Evolutionary conservation across 257 asterid species (phyloP).

Genomic region (Jasminum sambac): DNA sequence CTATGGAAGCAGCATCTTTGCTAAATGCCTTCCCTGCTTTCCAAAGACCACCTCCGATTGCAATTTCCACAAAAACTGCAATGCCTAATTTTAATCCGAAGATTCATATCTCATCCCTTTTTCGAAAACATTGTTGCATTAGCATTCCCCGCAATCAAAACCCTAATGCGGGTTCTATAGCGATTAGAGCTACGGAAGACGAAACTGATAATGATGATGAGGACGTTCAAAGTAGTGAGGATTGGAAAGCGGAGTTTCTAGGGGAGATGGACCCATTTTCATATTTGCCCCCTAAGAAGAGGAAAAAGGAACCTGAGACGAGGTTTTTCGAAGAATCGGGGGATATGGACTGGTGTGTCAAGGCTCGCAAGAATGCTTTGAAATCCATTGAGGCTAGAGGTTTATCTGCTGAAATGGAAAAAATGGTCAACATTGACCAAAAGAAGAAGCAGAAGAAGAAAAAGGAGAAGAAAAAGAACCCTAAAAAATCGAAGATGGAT

Average conservation of each 20-base stretch:
- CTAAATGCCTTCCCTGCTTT: constrained; percentile 38
- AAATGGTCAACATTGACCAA: constrained; percentile 43
- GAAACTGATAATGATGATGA: constrained; percentile 24
- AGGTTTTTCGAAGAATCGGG: constrained; percentile 51
- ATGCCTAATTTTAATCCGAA: constrained; percentile 30
- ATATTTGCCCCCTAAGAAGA: constrained; percentile 42
- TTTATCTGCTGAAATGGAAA: constrained; percentile 56
- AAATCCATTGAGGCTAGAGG: constrained; percentile 89
- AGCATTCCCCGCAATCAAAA: constrained; percentile 17
- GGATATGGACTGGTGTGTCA: constrained; percentile 87
- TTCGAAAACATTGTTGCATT: constrained; percentile 39
- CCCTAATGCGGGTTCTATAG: constrained; percentile 23
- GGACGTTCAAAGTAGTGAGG: constrained; percentile 24
- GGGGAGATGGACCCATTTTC: constrained; percentile 45
- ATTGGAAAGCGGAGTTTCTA: constrained; percentile 83
- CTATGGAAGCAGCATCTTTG: constrained; percentile 54
- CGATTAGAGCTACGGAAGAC: constrained; percentile 28
- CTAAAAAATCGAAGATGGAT: constrained; percentile 34
- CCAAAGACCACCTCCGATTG: constrained; percentile 36
- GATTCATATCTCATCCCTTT: constrained; percentile 32
- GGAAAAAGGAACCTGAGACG: constrained; percentile 44
- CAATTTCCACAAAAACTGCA: constrained; percentile 25
- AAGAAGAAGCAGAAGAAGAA: constrained; percentile 55
- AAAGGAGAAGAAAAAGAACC: constrained; percentile 21
- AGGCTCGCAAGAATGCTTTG: constrained; percentile 88